Conservation (phyloP, 805 yeast genomes). For the Hanseniaspora lindneri region DNA sequence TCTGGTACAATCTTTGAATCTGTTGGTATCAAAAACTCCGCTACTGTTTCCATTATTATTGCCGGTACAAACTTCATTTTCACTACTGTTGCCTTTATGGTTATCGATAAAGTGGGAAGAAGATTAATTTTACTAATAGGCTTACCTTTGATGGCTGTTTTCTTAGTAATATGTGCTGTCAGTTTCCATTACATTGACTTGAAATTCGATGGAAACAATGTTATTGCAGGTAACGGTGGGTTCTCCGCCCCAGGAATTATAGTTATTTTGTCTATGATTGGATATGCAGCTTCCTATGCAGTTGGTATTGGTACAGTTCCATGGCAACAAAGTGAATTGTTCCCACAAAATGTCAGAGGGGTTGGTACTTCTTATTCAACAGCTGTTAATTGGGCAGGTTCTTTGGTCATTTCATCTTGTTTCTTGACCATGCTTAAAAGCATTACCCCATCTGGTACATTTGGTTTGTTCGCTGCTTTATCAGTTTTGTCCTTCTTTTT, state of each 20-base stretch:
- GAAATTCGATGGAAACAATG: constrained; percentile 39
- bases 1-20: constrained; percentile 84
- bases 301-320: constrained; percentile 95
- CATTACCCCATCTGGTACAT: constrained; percentile 92
- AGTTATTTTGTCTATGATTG: constrained; percentile 72
- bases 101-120: constrained; percentile 82
- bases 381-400: constrained; percentile 92
- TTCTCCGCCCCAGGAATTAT: constrained; percentile 80
- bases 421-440: constrained; percentile 87
- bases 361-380: constrained; percentile 85
- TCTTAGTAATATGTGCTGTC: constrained; percentile 70
- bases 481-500: constrained; percentile 60
- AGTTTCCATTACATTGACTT: constrained; percentile 81
- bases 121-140: constrained; percentile 66
- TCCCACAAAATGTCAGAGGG: constrained; percentile 88
- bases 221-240: constrained; percentile 34
- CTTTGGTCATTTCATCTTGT: constrained; percentile 78
- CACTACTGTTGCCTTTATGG: constrained; percentile 72
- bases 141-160: constrained; percentile 72
- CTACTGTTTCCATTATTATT: constrained; percentile 88
- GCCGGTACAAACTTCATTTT: constrained; percentile 91
- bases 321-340: constrained; percentile 94
- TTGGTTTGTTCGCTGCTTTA: constrained; percentile 77
- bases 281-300: constrained; percentile 82
- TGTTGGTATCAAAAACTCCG: constrained; percentile 76